Percentiles rank a stretch among this genome's conserved stretches.
phyloP scores from a whole-genome alignment of 202 grass and related monocot species.

The Zizania palustris region DNA sequence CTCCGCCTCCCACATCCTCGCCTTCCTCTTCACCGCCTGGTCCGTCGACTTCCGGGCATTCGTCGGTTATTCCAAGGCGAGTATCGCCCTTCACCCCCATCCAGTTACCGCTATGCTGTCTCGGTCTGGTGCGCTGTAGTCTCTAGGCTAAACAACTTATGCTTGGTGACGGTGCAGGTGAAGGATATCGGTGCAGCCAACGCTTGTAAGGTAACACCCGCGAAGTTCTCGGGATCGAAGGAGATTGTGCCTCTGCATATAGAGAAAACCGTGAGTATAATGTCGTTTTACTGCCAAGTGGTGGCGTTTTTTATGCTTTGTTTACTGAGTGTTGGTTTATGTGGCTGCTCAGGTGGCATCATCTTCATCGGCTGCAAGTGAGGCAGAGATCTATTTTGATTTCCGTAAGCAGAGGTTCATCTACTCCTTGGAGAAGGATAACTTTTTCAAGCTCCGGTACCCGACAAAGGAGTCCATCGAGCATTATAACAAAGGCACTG shows the following conservation, averaged over 20 bases:
- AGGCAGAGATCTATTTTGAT: constrained; percentile 86
- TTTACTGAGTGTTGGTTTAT: constrained; percentile 30
- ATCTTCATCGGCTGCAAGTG: constrained; percentile 59
- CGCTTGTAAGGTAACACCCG: constrained; percentile 81
- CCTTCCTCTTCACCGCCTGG: constrained; percentile 91
- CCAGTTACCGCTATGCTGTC: constrained; percentile 28
- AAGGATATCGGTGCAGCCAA: constrained; percentile 70
- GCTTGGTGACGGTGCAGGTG: constrained; percentile 50
- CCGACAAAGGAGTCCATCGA: constrained; percentile 79
- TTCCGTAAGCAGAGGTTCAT: constrained; percentile 98
- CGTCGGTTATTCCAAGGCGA: constrained; percentile 83
- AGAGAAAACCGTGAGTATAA: constrained; percentile 69
- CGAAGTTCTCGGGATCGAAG: constrained; percentile 92
- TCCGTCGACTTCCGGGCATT: constrained; percentile 85
- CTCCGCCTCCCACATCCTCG: constrained; percentile 67
- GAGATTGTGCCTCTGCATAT: constrained; percentile 79
- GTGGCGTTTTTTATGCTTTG: constrained; percentile 11
- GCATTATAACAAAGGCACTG: constrained; percentile 75
- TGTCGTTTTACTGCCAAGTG: background rate
- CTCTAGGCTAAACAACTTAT: constrained; percentile 26
- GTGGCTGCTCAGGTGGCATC: constrained; percentile 51
- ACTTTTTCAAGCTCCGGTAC: constrained; percentile 86
- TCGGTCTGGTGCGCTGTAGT: background rate
- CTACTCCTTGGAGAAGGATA: constrained; percentile 66
- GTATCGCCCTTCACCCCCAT: constrained; percentile 18